Evolutionary conservation across 345 rosid genomes (phyloP), one percentile per base, ranked within the genome.

Genomic region (Salix koriyanagi): DNA sequence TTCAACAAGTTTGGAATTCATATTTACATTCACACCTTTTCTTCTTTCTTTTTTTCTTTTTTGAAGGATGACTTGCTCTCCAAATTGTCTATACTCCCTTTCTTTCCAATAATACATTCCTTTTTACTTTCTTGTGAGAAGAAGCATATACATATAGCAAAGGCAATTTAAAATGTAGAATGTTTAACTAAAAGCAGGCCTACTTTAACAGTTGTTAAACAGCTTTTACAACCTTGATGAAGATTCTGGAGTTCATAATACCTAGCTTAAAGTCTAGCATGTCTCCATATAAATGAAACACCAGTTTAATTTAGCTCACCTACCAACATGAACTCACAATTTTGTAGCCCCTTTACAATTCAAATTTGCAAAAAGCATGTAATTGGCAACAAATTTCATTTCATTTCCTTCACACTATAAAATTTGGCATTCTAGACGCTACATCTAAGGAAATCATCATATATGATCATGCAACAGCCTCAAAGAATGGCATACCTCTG

Each of bases 401-500:
- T 36, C 37, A 42, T 32, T 48, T 46, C 58, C 34, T 46, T 66
- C 36, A 52, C 25, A 25, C 39, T 4, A n/a, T 7, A 66, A 30
- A 14, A 30, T 11, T 48, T 25, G 21, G 50, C 28, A 28, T 37
- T 42, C 28, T 68, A 26, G 34, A 61, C 44, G 18, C 23, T 62
- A 23, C 41, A 46, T 50, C 26, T 34, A 76, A 26, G 7, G 52
- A 52, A 72, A 74, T 8, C 6, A 48, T 50, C 44, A 69, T 28
- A 69, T 28, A 42, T 42, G 62, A 14, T 28, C 30, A 60, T 58
- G 54, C 71, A 8, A 32, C 39, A 30, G 21, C n/a, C 46, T 71
- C 21, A 70, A 69, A 58, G 14, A 37, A 73, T 73, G 68, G 42
- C 81, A 71, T 84, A 92, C 99, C 97, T 90, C 83, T 87, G 90